Evolutionary conservation across 768 basidiomycete genomes (phyloP).

Genomic region (Termitomyces sp.): DNA sequence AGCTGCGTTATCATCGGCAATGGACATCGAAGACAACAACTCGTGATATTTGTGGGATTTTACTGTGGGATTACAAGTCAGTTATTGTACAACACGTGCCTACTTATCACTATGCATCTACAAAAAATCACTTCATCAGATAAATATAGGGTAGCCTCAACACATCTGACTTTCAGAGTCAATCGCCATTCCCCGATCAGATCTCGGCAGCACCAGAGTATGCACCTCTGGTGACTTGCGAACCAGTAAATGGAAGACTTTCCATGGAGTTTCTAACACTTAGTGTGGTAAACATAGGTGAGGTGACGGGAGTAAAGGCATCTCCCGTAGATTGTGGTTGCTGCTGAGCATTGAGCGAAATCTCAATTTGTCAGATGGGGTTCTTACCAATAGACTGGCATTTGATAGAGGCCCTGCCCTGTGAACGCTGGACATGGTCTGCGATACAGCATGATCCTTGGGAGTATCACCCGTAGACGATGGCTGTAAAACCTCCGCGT

Average conservation of each 20-base stretch:
- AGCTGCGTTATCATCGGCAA: not conserved
- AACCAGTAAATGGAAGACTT: constrained; percentile 18
- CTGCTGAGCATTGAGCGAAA: not conserved
- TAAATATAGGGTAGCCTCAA: not conserved
- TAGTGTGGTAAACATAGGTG: constrained; percentile 25
- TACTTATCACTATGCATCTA: not conserved
- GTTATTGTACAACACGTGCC: too few relatives aligned
- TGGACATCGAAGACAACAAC: not conserved
- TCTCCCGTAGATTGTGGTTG: constrained; percentile 15
- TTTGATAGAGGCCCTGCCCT: not conserved
- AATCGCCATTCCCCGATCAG: constrained; percentile 10
- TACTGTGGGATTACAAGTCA: not conserved
- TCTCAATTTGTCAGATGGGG: not conserved
- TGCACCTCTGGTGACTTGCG: constrained; percentile 16
- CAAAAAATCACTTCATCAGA: not conserved
- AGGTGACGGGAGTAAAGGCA: constrained; percentile 20
- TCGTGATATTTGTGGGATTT: not conserved
- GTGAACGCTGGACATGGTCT: constrained; percentile 8
- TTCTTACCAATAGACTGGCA: constrained; percentile 2
- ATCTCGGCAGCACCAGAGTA: constrained; percentile 29
- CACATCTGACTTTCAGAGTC: not conserved
- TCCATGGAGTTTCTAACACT: constrained; percentile 25
- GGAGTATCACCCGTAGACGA: not conserved
- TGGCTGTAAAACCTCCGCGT: constrained; percentile 11
- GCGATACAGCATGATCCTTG: not conserved